A percentile compares a stretch with the other conserved stretches of the same genome.
Evolutionary conservation across 805 yeast genomes (phyloP).

Genomic region (Yarrowia hollandica): DNA sequence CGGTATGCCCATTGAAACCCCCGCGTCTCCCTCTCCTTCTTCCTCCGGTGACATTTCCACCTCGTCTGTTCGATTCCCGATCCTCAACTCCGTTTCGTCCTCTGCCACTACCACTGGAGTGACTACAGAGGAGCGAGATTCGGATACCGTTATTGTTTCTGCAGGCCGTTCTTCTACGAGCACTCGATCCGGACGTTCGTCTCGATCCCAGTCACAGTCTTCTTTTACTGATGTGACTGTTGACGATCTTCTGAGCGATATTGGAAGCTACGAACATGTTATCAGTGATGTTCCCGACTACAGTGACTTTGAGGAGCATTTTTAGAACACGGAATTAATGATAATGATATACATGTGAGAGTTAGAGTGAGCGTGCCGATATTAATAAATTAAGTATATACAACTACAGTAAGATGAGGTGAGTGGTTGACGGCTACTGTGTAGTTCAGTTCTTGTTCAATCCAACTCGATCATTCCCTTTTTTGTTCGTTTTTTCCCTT

Average conservation of each 20-base stretch:
- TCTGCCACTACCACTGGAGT: neutral
- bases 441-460: too few relatives aligned
- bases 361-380: too few relatives aligned
- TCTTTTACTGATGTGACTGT: neutral
- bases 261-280: conserved; percentile 13
- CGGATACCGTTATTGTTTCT: neutral
- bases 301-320: conserved; percentile 22
- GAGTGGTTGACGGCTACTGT: too few relatives aligned
- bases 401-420: too few relatives aligned
- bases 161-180: neutral
- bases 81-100: conserved; percentile 4
- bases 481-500: too few relatives aligned
- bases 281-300: neutral
- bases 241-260: conserved; percentile 6
- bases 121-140: neutral
- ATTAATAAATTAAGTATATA: conserved; percentile 4
- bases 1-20: neutral
- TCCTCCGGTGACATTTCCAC: conserved; percentile 1
- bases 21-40: neutral
- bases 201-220: conserved; percentile 10
- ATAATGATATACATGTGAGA: too few relatives aligned
- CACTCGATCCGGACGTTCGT: neutral
- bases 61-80: conserved; percentile 2
- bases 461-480: too few relatives aligned
- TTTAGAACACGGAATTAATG: neutral